Conservation (phyloP, 768 basidiomycete genomes). For the Boletus rubroflammeus region DNA sequence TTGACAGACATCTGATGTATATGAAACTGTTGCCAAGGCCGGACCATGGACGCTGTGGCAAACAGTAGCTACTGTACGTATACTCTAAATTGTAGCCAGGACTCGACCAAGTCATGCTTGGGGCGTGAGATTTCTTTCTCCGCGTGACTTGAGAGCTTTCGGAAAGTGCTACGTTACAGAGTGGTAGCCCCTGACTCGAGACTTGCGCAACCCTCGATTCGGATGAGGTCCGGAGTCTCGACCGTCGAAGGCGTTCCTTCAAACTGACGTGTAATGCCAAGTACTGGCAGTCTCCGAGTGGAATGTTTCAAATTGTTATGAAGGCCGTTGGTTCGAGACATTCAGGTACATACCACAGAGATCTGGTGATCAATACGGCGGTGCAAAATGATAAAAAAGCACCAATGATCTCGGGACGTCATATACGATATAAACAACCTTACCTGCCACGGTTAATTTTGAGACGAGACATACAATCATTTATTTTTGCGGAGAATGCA, state of each 20-base stretch:
- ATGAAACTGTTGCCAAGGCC: no score
- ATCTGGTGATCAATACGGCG: not conserved
- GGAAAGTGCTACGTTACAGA: not conserved
- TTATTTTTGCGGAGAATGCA: not conserved
- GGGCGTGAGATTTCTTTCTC: not conserved
- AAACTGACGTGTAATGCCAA: not conserved
- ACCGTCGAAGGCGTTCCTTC: not conserved
- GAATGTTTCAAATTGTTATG: not conserved
- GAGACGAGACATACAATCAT: not conserved
- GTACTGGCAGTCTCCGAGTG: not conserved
- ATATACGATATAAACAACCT: not conserved
- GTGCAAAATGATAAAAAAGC: not conserved
- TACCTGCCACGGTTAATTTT: not conserved
- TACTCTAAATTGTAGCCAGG: not conserved
- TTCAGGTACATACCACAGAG: not conserved
- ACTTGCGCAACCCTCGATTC: constrained; percentile 8
- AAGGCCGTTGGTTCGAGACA: not conserved
- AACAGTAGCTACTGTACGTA: not conserved
- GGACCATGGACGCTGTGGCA: not conserved
- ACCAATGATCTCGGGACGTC: not conserved
- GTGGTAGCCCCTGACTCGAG: not conserved
- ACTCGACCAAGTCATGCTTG: not conserved
- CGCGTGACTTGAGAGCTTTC: not conserved
- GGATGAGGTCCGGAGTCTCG: constrained; percentile 18
- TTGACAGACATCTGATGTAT: not conserved